phyloP scores from a whole-genome alignment of 495 filamentous ascomycete genomes.

The Elaphomyces granulatus region DNA sequence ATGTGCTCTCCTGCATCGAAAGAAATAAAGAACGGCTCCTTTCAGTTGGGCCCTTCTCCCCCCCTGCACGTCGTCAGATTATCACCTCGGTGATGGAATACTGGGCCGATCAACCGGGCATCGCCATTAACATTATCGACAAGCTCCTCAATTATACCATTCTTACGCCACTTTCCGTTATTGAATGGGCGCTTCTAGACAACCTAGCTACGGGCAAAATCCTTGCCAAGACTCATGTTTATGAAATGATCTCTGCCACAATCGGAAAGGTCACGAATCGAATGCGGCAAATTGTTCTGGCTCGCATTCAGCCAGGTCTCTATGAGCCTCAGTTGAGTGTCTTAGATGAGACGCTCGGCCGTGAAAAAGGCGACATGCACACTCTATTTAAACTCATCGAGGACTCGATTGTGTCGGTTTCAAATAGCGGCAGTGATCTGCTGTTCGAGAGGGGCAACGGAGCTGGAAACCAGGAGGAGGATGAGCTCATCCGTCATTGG shows the following conservation, averaged over 20 bases:
- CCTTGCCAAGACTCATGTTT: conserved; percentile 59
- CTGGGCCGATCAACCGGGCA: conserved; percentile 84
- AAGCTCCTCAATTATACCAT: conserved; percentile 97
- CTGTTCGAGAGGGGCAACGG: conserved; percentile 39
- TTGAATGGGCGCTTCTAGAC: conserved; percentile 73
- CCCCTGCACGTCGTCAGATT: conserved; percentile 68
- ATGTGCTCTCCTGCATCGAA: conserved; percentile 91
- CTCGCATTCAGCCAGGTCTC: conserved; percentile 38
- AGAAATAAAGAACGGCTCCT: conserved; percentile 86
- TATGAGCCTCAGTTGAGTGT: conserved; percentile 45
- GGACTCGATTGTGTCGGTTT: conserved; percentile 61
- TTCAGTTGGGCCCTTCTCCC: conserved; percentile 55
- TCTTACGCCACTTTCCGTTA: conserved; percentile 62
- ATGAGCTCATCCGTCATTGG: conserved; percentile 64
- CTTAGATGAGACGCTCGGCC: conserved; percentile 47
- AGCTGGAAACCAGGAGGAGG: conserved; percentile 28
- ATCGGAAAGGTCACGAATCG: conserved; percentile 86
- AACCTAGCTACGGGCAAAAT: conserved; percentile 48
- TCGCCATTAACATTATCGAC: conserved; percentile 87
- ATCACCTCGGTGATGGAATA: conserved; percentile 81
- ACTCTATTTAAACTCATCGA: conserved; percentile 68
- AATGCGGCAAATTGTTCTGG: conserved; percentile 64
- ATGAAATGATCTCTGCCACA: conserved; percentile 78
- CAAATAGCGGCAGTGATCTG: conserved; percentile 56
- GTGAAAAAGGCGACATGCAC: conserved; percentile 57